phyloP scores from a whole-genome alignment of 2,329 filamentous ascomycete genomes.

The Stachybotrys chartarum region DNA sequence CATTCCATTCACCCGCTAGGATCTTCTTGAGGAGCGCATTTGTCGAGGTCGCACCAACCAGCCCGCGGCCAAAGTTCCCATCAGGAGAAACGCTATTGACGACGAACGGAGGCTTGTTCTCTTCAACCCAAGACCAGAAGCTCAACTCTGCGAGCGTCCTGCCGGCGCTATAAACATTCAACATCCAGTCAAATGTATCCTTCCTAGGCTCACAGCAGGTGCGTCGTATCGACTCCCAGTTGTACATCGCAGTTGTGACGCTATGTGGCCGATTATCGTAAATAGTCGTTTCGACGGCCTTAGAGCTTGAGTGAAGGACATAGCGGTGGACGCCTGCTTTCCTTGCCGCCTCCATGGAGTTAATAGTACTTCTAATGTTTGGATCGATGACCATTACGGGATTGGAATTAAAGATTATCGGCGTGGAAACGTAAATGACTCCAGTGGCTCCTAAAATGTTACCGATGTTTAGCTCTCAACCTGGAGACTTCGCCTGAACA shows the following conservation, averaged over 20 bases:
- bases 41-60: too few species aligned
- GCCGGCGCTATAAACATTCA: not conserved
- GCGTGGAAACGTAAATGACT: not conserved
- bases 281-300: not conserved
- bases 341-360: not conserved
- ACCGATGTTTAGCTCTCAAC: too few species aligned
- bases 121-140: not conserved
- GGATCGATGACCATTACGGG: not conserved
- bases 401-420: not conserved
- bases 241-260: not conserved
- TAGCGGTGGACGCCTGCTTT: not conserved
- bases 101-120: not conserved
- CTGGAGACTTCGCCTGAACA: too few species aligned
- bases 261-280: too few species aligned
- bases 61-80: not conserved
- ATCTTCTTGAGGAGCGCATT: too few species aligned
- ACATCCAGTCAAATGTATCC: not conserved
- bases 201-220: not conserved
- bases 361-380: not conserved
- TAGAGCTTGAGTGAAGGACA: not conserved
- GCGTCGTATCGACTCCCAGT: not conserved
- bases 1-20: too few species aligned
- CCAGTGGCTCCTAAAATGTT: not conserved
- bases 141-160: not conserved
- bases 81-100: not conserved